Evolutionary conservation across 176 grass and related monocot genomes (phyloP), one percentile per base, ranked within the genome.

Genomic region (Cocos nucifera): DNA sequence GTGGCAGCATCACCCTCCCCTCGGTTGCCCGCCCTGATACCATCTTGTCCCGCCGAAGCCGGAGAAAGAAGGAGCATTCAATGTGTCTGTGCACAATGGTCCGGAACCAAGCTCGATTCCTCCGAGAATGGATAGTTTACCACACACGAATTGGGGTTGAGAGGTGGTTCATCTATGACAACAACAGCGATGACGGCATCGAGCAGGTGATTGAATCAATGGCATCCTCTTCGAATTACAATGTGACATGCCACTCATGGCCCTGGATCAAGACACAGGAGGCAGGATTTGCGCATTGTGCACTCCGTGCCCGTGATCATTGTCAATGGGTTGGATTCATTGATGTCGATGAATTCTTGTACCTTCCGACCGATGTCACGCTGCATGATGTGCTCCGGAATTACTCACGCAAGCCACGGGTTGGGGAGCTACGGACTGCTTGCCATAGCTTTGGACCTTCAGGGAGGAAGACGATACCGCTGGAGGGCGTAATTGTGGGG

Each of bases 61-160:
- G 70, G 17, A 61, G 60, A 54, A 79, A 51, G 35, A 92, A 89
- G 39, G 67, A 54, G 50, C 84, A 92, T 57, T 83, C 76, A 4
- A 98, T 98, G 93, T 98, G 93, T 49, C 76, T 92, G 12, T 98
- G 93, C 78, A 98, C 93, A 49, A 98, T 98, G 93, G 67, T 98
- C 22, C 87, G 93, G 50, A 98, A 98, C 67, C 93, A 98, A 72
- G 93, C 93, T 30, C 64, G 76, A 32, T 92, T 92, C 62, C 59
- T 98, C 30, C 78, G 53, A 2, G 93, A 98, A 79, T 98, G 93
- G 93, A 71, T 98, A 52, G 49, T 78, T 3, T 98, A 98, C 76
- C 93, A 92, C 61, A 74, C 78, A 0, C 65, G 28, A 17, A 71
- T 92, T 5, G 93, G 87, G 4, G 81, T 98, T 30, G 62, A 88